phyloP scores from a whole-genome alignment of 352 stramenopile species.

The Phytophthora litchii region DNA sequence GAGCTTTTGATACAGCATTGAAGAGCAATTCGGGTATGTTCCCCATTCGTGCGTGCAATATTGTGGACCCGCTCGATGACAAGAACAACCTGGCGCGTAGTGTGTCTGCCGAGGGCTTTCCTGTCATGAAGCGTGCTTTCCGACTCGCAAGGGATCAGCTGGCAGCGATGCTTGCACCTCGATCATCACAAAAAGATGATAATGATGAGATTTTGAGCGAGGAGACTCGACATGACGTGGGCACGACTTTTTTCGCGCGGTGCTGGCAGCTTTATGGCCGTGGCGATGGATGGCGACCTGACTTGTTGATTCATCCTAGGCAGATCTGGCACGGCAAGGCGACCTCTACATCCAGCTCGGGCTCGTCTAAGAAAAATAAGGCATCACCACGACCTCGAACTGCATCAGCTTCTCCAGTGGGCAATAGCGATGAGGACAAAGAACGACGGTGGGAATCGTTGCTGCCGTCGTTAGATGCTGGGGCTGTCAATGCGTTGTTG shows the following conservation, averaged over 20 bases:
- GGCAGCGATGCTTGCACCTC: conserved; percentile 38
- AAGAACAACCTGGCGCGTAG: conserved; percentile 88
- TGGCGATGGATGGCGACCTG: conserved; percentile 78
- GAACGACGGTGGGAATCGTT: conserved; percentile 45
- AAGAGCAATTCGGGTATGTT: conserved; percentile 48
- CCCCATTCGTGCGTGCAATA: conserved; percentile 84
- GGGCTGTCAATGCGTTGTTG: conserved; percentile 33
- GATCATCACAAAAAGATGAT: conserved; percentile 19
- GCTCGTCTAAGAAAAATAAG: conserved; percentile 26
- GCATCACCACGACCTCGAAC: conserved; percentile 19
- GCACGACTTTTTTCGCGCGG: conserved; percentile 52
- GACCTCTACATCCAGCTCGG: conserved; percentile 23
- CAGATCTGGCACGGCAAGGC: conserved; percentile 68
- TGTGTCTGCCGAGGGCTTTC: conserved; percentile 74
- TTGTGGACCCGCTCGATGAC: conserved; percentile 88
- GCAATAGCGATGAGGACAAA: conserved; percentile 36
- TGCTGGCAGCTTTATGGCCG: conserved; percentile 73
- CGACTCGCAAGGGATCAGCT: conserved; percentile 63
- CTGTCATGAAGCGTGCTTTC: conserved; percentile 75
- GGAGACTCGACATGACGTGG: conserved; percentile 37
- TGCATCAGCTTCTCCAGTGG: conserved; percentile 19
- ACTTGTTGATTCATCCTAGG: conserved; percentile 79
- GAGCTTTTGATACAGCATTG: conserved; percentile 47
- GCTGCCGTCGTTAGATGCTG: conserved; percentile 34
- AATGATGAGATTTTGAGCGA: conserved; percentile 27